Conservation (phyloP, 768 basidiomycete species). For the Artomyces pyxidatus region DNA sequence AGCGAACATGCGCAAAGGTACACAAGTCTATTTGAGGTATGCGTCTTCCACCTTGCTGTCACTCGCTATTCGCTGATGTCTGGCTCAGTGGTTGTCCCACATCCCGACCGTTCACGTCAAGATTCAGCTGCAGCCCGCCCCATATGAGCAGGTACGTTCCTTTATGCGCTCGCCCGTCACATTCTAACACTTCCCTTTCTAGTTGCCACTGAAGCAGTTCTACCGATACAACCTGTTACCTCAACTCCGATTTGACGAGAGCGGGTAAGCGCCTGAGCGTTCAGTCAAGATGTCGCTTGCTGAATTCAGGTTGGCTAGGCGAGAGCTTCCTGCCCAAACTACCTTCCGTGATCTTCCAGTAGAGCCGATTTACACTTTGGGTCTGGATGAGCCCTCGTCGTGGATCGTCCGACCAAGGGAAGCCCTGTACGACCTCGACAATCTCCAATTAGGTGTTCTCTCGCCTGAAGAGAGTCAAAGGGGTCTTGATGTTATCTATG, state of each 20-base stretch:
- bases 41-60: slow-evolving; percentile 7
- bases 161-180: background rate
- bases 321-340: slow-evolving; percentile 49
- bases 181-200: background rate
- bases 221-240: slow-evolving; percentile 72
- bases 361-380: slow-evolving; percentile 90
- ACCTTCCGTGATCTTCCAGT: slow-evolving; percentile 67
- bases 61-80: slow-evolving; percentile 3
- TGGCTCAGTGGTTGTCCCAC: slow-evolving; percentile 51
- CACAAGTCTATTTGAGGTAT: slow-evolving; percentile 69
- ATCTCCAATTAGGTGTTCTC: slow-evolving; percentile 75
- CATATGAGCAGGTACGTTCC: slow-evolving; percentile 53
- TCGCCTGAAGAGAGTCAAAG: slow-evolving; percentile 38
- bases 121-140: slow-evolving; percentile 71
- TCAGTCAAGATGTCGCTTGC: background rate
- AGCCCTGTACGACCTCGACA: slow-evolving; percentile 90
- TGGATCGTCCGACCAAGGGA: slow-evolving; percentile 92
- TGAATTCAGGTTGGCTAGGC: slow-evolving; percentile 26
- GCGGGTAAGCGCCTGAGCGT: slow-evolving; percentile 45
- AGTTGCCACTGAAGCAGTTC: slow-evolving; percentile 90
- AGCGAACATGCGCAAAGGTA: slow-evolving; percentile 82
- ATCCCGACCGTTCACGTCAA: slow-evolving; percentile 61
- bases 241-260: slow-evolving; percentile 50
- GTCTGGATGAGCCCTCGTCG: slow-evolving; percentile 81
- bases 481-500: slow-evolving; percentile 72